Evolutionary conservation across 2,329 filamentous ascomycete species (phyloP).

Genomic region (Tolypocladium guangdongense): DNA sequence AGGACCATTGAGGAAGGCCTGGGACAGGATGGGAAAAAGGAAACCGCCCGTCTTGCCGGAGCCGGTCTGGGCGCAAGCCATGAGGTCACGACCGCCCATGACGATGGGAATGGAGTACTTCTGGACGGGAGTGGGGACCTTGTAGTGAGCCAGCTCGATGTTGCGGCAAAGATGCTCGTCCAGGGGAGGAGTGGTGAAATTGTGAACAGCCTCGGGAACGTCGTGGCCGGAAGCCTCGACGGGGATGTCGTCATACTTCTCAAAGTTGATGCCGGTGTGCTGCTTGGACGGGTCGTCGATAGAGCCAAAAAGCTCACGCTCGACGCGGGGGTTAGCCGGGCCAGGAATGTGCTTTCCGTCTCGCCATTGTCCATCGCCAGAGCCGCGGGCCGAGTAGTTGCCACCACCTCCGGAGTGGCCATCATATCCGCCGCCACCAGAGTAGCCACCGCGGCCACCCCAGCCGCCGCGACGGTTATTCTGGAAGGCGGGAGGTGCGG

Average conservation of each 20-base stretch:
- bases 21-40: conserved; percentile 97
- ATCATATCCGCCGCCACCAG: conserved; percentile 22
- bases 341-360: conserved; percentile 95
- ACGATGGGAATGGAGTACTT: conserved; percentile 99
- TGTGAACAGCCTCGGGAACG: conserved; percentile 81
- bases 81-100: conserved; percentile 93
- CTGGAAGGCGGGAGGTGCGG: conserved; percentile 8
- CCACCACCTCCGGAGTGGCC: conserved; percentile 26
- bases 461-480: conserved; percentile 21
- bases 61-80: conserved; percentile 99
- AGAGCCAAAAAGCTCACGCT: conserved; percentile 91
- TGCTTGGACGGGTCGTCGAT: conserved; percentile 90
- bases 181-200: conserved; percentile 89
- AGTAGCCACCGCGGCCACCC: conserved; percentile 24
- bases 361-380: conserved; percentile 91
- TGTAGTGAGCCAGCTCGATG: conserved; percentile 90
- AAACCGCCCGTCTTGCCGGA: conserved; percentile 99
- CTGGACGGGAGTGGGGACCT: conserved; percentile 91
- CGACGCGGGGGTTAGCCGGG: conserved; percentile 74
- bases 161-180: conserved; percentile 89
- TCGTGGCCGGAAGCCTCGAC: conserved; percentile 92
- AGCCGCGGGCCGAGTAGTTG: conserved; percentile 56
- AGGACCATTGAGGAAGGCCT: conserved; percentile 86
- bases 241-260: conserved; percentile 99
- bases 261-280: conserved; percentile 98